These are phyloP conservation scores for Daedalea quercina DNA, from an alignment of 768 basidiomycete genomes.

Conservation along the genomic window DNA sequence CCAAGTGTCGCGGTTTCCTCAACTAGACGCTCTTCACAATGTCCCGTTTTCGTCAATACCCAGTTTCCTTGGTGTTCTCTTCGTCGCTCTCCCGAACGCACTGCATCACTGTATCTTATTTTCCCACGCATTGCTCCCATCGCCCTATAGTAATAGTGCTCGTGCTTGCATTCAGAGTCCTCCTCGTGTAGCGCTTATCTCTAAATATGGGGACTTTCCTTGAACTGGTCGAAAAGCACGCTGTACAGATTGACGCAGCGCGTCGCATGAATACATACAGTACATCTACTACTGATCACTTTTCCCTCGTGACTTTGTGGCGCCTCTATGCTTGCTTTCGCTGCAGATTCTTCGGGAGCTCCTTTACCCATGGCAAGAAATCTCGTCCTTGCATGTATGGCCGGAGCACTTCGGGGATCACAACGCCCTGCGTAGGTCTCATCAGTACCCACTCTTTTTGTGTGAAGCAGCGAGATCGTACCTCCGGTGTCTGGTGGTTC, in stretches of 20 bases:
- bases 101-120: slow-evolving; percentile 23
- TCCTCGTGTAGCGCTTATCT: slow-evolving; percentile 2
- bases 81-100: slow-evolving; percentile 3
- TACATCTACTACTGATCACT: neutral
- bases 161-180: neutral
- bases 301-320: neutral
- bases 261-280: neutral
- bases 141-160: slow-evolving; percentile 8
- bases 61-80: slow-evolving; percentile 6
- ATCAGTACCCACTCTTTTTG: neutral
- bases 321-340: slow-evolving; percentile 50
- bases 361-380: slow-evolving; percentile 81
- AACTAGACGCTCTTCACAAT: slow-evolving; percentile 55
- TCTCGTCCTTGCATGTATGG: slow-evolving; percentile 96
- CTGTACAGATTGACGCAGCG: neutral
- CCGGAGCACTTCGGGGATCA: slow-evolving; percentile 82
- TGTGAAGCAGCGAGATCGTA: too few species aligned
- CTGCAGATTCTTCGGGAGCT: slow-evolving; percentile 71
- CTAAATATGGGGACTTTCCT: neutral
- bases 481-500: slow-evolving; percentile 95
- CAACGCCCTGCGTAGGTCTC: slow-evolving; percentile 56
- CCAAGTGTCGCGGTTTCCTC: slow-evolving; percentile 90
- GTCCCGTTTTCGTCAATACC: slow-evolving; percentile 15
- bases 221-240: neutral
- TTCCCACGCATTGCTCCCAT: slow-evolving; percentile 18